These are phyloP conservation scores for Cytospora paraplurivora DNA, from an alignment of 2,329 filamentous ascomycete genomes.

Conservation along the genomic window DNA sequence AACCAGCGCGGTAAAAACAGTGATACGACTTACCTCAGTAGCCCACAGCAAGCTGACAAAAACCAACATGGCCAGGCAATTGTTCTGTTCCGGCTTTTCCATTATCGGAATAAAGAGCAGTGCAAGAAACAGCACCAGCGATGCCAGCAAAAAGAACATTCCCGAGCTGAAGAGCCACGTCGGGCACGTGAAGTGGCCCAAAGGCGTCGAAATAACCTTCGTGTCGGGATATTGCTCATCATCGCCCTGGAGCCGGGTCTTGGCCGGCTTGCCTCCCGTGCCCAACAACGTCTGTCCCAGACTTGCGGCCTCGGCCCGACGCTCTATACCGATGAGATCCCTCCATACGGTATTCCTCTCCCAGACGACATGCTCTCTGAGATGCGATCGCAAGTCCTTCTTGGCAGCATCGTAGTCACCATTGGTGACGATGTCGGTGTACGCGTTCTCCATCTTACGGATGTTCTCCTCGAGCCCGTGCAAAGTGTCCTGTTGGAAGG, in stretches of 20 bases:
- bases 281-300: constrained; percentile 85
- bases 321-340: constrained; percentile 97
- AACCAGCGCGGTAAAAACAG: not conserved
- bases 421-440: constrained; percentile 78
- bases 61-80: constrained; percentile 89
- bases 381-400: constrained; percentile 83
- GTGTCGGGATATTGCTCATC: constrained; percentile 63
- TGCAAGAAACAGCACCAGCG: constrained; percentile 71
- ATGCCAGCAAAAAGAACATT: constrained; percentile 73
- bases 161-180: constrained; percentile 82
- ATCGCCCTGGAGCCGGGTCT: constrained; percentile 80
- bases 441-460: constrained; percentile 72
- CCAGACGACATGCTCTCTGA: constrained; percentile 97
- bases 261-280: constrained; percentile 66
- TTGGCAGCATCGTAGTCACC: constrained; percentile 77
- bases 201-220: constrained; percentile 75
- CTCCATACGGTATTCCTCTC: constrained; percentile 98
- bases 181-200: constrained; percentile 76
- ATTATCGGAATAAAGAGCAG: constrained; percentile 80
- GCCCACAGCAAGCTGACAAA: constrained; percentile 96
- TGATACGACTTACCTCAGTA: constrained; percentile 68
- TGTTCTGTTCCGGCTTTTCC: constrained; percentile 87
- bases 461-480: constrained; percentile 72
- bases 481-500: constrained; percentile 76
- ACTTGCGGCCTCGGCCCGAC: constrained; percentile 91